phyloP scores from a whole-genome alignment of 495 filamentous ascomycete species.

The Xylaria castorea region DNA sequence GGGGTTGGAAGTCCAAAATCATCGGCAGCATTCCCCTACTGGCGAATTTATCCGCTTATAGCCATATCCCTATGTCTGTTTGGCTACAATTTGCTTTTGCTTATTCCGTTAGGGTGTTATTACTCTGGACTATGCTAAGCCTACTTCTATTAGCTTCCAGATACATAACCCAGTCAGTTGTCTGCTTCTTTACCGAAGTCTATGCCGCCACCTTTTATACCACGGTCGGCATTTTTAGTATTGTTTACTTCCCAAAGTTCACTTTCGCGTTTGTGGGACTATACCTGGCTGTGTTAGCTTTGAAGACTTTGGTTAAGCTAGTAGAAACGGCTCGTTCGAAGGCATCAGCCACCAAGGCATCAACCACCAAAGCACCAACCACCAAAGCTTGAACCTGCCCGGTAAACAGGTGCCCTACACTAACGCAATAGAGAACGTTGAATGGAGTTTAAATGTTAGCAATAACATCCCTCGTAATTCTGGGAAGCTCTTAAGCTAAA shows the following conservation, averaged over 20 bases:
- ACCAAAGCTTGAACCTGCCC: too few species aligned
- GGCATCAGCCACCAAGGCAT: background rate
- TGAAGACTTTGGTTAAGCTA: background rate
- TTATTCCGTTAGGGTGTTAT: background rate
- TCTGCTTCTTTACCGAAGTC: background rate
- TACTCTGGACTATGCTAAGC: background rate
- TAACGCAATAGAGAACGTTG: too few species aligned
- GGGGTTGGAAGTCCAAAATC: background rate
- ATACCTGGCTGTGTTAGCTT: too few species aligned
- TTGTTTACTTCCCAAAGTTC: background rate
- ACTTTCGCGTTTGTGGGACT: background rate
- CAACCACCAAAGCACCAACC: too few species aligned
- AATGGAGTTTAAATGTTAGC: background rate
- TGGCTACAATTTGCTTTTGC: background rate
- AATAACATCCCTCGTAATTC: background rate
- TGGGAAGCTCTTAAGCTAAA: background rate
- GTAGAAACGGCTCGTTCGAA: background rate
- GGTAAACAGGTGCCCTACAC: too few species aligned
- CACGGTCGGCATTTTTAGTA: background rate
- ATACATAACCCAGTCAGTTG: background rate
- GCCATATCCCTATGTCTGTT: background rate
- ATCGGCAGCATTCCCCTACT: background rate
- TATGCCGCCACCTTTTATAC: background rate
- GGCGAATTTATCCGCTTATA: background rate
- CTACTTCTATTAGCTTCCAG: background rate